phyloP scores from a whole-genome alignment of 1,284 basidiomycete species.

The Ustilago esculenta region DNA sequence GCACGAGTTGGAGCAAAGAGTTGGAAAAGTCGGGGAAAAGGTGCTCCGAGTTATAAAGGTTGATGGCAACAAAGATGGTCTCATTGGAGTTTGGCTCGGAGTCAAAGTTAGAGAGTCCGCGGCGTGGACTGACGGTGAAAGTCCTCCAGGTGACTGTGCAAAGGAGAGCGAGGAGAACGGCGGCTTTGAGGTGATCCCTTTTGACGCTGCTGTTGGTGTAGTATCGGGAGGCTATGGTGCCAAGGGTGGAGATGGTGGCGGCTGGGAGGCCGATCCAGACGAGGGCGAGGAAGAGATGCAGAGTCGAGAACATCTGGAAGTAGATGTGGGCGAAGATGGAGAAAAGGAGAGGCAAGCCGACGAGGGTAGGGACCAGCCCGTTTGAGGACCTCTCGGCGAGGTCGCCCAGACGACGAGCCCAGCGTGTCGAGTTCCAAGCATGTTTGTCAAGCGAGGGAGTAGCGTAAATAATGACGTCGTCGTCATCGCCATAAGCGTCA shows the following conservation, averaged over 20 bases:
- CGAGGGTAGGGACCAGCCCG: slow-evolving; percentile 17
- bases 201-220: neutral
- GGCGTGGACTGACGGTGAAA: slow-evolving; percentile 14
- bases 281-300: slow-evolving; percentile 29
- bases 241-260: slow-evolving; percentile 12
- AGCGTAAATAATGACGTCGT: slow-evolving; percentile 3
- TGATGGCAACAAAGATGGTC: slow-evolving; percentile 47
- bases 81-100: slow-evolving; percentile 4
- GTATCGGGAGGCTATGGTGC: neutral
- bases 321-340: slow-evolving; percentile 30
- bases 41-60: slow-evolving; percentile 53
- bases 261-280: slow-evolving; percentile 27
- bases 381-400: slow-evolving; percentile 15
- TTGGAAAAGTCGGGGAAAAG: slow-evolving; percentile 50
- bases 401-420: slow-evolving; percentile 17
- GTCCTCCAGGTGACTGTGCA: slow-evolving; percentile 27
- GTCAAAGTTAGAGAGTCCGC: slow-evolving; percentile 5
- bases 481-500: neutral
- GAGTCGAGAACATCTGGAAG: slow-evolving; percentile 31
- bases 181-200: slow-evolving; percentile 16
- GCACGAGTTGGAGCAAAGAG: slow-evolving; percentile 32
- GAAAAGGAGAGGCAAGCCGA: slow-evolving; percentile 14
- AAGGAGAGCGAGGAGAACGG: slow-evolving; percentile 6
- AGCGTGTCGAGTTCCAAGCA: slow-evolving; percentile 12
- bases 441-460: slow-evolving; percentile 8